Percentiles rank a stretch among this genome's conserved stretches.
phyloP scores from a whole-genome alignment of 2,329 filamentous ascomycete genomes.

The Purpureocillium takamizusanense region DNA sequence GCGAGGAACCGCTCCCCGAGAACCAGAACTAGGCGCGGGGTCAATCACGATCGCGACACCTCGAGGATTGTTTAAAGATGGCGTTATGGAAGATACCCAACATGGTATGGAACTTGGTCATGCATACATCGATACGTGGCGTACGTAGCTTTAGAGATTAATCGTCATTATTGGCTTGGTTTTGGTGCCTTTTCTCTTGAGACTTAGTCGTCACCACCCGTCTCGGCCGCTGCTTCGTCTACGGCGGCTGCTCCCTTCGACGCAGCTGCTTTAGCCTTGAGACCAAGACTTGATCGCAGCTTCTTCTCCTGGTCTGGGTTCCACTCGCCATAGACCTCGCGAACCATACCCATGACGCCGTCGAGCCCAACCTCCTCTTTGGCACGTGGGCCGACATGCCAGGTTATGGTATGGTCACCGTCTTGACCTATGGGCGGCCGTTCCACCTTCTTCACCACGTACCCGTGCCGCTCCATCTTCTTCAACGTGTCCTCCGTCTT shows the following conservation, averaged over 20 bases:
- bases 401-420: constrained; percentile 71
- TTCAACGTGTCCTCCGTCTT: constrained; percentile 68
- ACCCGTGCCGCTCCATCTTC: constrained; percentile 72
- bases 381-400: constrained; percentile 75
- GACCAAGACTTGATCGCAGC: constrained; percentile 52
- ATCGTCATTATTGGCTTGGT: neutral
- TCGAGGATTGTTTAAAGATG: neutral
- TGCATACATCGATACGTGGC: no score
- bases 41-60: no score
- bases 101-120: no score
- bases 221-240: constrained; percentile 11
- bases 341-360: constrained; percentile 63
- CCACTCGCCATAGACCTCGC: constrained; percentile 47
- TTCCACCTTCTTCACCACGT: constrained; percentile 68
- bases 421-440: constrained; percentile 38
- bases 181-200: neutral
- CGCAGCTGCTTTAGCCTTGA: constrained; percentile 20
- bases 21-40: neutral
- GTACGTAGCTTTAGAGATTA: no score
- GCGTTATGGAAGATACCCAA: neutral
- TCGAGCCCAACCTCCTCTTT: constrained; percentile 76
- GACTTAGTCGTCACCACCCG: constrained; percentile 1
- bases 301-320: constrained; percentile 49
- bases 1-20: constrained; percentile 18
- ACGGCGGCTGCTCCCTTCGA: constrained; percentile 11